Percentiles rank a stretch among this genome's conserved stretches.
Evolutionary conservation across 2,329 filamentous ascomycete genomes (phyloP).

Genomic region (Podosphaera xanthii): DNA sequence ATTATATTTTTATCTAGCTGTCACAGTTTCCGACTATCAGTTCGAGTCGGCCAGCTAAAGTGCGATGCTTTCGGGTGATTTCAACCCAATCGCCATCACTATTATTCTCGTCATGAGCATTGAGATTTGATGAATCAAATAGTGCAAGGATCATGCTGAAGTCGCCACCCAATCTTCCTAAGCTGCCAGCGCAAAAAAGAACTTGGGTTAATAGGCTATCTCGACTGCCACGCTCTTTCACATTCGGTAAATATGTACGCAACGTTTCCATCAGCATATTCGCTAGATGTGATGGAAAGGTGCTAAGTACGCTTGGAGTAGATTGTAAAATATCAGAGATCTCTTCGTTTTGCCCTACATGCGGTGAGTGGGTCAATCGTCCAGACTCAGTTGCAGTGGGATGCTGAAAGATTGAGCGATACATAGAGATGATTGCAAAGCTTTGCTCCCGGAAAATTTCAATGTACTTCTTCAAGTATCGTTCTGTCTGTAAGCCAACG

Average conservation of each 20-base stretch:
- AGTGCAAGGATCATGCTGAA: slow-evolving; percentile 72
- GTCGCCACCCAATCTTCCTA: slow-evolving; percentile 75
- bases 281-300: slow-evolving; percentile 67
- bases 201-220: slow-evolving; percentile 86
- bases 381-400: slow-evolving; percentile 4
- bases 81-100: slow-evolving; percentile 54
- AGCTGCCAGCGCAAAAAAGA: slow-evolving; percentile 74
- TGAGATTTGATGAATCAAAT: slow-evolving; percentile 15
- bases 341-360: slow-evolving; percentile 4
- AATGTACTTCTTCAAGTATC: slow-evolving; percentile 84
- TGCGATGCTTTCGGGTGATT: slow-evolving; percentile 67
- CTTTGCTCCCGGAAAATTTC: slow-evolving; percentile 96
- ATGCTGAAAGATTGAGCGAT: slow-evolving; percentile 64
- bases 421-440: slow-evolving; percentile 87
- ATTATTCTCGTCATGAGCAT: slow-evolving; percentile 20
- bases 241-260: slow-evolving; percentile 52
- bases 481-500: slow-evolving; percentile 75
- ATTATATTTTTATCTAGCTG: not conserved
- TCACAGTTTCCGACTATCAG: slow-evolving; percentile 30
- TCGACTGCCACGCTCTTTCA: slow-evolving; percentile 55
- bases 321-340: slow-evolving; percentile 25
- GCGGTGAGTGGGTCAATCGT: not conserved
- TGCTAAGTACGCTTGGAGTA: slow-evolving; percentile 54
- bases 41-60: slow-evolving; percentile 60
- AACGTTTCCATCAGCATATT: slow-evolving; percentile 61